Evolutionary conservation across 495 filamentous ascomycete genomes (phyloP), one percentile per base, ranked within the genome.

Genomic region (Annulohypoxylon bovei): DNA sequence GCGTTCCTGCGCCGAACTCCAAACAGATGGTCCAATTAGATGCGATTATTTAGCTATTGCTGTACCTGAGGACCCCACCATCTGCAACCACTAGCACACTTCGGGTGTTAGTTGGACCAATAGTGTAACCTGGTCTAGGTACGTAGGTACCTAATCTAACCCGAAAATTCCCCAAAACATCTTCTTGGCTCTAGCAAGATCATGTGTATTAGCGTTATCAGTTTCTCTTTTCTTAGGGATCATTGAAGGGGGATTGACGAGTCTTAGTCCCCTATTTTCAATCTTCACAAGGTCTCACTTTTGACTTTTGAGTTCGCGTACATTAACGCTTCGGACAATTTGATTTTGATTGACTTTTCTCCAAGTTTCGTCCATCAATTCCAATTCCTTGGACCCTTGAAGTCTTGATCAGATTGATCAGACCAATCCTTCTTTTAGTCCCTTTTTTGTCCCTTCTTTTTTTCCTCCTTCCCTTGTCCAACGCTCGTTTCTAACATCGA

Each of bases 51-150:
- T 3, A 40, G 16, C 33, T 16, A 57, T 9, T 27, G 20, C 46
- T 50, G 46, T 64, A 64, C 60, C 67, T 62, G 59, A 55, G 20
- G 32, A 68, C 53, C 52, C 66, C 66, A 50, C 46, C 46, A 46
- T 16, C 3, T 6, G 11, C 12, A 23, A 62, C 59, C 44, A 33
- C 32, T 52, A 65, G 42, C 22, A 23, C 39, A 16, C 22, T 44
- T 18, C 16, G 30, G 58, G 33, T 11, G 18, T 39, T 40, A 46
- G 22, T 25, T 23, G 20, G 20, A 8, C 44, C 44, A 23, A 23
- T 47, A 47, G 20, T 18, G 6, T 22, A 25, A 18, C 44, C 4
- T 20, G 8, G 39, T 20, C 16, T 42, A 16, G 14, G 39, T 42
- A 42, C 39, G n/a, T 18, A 12, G 44, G 6, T 47, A 65, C 33